Base-by-base conservation (phyloP, 2,329 filamentous ascomycete species). In the Mollisiaceae sp. region DNA sequence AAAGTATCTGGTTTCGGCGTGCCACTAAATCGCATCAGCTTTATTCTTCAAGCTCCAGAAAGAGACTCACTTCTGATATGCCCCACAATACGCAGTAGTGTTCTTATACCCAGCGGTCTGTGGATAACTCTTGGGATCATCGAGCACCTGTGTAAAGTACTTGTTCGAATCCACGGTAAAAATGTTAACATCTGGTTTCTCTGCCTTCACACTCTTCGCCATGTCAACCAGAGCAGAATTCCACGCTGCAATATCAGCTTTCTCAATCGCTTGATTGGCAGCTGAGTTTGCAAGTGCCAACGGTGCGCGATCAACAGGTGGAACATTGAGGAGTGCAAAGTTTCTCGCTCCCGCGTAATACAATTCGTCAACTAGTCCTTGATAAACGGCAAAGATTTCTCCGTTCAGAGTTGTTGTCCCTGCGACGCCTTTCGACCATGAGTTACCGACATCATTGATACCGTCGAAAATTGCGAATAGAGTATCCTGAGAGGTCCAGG, bases 321-420 rank as follows among this genome's bases (percentile, higher is more conserved):
- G 87, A 0, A 89, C 86, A 60, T 82, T 87, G 36, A 90, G 67
- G 61, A 89, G 81, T 1, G 83, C 78, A 66, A 89, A 89, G 63
- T 87, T 87, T 5, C 86, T 78, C 1, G 82, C 82, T 0, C 87
- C 87, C 2, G 79, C 77, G 2, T 77, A 73, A 67, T 87, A 87
- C 8, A 90, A 76, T 22, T 79, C 64, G 62, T 80, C 75, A 0
- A 82, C 72, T 1, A 83, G 73, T 5, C 70, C 71, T 14, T 78
- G 78, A 62, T 83, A 83, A 22, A 79, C 77, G 1, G 72, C 75
- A n/a, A 83, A 79, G 2, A 82, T 79, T n/a, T 74, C 70, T 2
- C 69, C 70, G 57, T 81, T 77, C 4, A 84, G 72, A 0, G 70
- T 73, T 0, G 71, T 71, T 0, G 75, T 77, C 43, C 75, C 75